Conservation (phyloP, 495 filamentous ascomycete species). For the Chaetomium tenue region DNA sequence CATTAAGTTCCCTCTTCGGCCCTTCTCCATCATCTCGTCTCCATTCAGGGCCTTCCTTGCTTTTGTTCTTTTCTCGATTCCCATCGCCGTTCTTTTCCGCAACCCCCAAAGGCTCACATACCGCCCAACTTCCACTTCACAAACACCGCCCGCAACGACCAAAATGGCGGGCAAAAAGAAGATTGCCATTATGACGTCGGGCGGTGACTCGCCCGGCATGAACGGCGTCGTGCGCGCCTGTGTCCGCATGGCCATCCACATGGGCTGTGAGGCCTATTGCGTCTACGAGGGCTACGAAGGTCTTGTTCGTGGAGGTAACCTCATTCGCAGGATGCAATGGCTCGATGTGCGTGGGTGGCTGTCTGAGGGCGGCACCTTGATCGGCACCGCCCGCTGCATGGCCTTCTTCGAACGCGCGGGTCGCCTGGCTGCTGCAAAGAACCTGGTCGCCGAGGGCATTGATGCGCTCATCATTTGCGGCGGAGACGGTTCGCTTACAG, state of each 20-base stretch:
- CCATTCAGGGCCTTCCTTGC: conserved; percentile 31
- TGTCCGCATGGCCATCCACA: conserved; percentile 84
- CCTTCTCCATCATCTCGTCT: conserved; percentile 27
- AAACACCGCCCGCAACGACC: conserved; percentile 10
- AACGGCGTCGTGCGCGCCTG: conserved; percentile 92
- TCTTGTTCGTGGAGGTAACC: conserved; percentile 80
- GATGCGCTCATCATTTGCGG: conserved; percentile 96
- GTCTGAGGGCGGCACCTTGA: conserved; percentile 92
- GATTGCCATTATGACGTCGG: conserved; percentile 94
- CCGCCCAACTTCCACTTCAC: conserved; percentile 4
- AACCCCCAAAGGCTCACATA: conserved; percentile 12
- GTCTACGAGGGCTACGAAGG: conserved; percentile 97
- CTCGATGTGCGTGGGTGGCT: conserved; percentile 93
- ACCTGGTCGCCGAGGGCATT: conserved; percentile 88
- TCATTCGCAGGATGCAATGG: conserved; percentile 88
- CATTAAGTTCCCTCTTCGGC: conserved; percentile 25
- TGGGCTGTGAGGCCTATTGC: conserved; percentile 82
- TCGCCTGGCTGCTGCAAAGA: conserved; percentile 81
- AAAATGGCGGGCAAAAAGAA: conserved; percentile 61
- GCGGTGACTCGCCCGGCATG: conserved; percentile 98
- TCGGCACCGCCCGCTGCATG: conserved; percentile 90
- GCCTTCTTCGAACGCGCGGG: conserved; percentile 84
- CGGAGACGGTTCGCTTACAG: conserved; percentile 95
- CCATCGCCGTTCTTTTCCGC: conserved; percentile 23
- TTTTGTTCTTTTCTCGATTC: conserved; percentile 29